Evolutionary conservation across 768 basidiomycete species (phyloP), one percentile per base, ranked within the genome.

Genomic region (Pleurotus tuber-regium): DNA sequence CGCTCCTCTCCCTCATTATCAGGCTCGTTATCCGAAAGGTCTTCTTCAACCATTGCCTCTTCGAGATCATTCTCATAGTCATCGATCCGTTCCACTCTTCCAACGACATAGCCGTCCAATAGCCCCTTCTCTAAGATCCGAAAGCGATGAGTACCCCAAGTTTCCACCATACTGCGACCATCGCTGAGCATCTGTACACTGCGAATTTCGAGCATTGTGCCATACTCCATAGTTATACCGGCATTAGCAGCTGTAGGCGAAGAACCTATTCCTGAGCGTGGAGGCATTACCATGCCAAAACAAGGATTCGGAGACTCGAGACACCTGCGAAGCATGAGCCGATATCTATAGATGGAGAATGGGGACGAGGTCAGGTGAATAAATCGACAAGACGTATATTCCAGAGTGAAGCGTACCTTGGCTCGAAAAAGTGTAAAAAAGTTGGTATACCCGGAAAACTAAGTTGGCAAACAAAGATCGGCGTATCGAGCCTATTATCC

Each of bases 261-360:
- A 30, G 30, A 33, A 24, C 36, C 26, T 14, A 35, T 47, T n/a
- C 57, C 43, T 54, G 53, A 40, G 18, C 74, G 68, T 2, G 79
- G 74, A 11, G 89, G 85, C 72, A 96, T 85, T 61, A 97, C 80
- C 91, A 98, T 98, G 30, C 96, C 96, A 67, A 98, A 97, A 19
- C 77, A 75, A n/a, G 90, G 90, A 36, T 71, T 72, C 4, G 80
- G 73, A 12, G 78, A 82, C 60, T 92, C 86, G 52, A 98, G 84
- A 64, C 89, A 93, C n/a, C 96, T 84, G 19, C 96, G 88, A 49
- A 98, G 86, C 96, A 98, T 98, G 44, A 98, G 78, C 5, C 96
- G 87, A 66, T 98, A 95, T 60, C 86, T 85, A 52, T 8, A 35
- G 30, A 29, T 21, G 31, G n/a, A n/a, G n/a, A n/a, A n/a, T n/a